phyloP scores from a whole-genome alignment of 805 yeast species.

The Wickerhamomyces chambardii region DNA sequence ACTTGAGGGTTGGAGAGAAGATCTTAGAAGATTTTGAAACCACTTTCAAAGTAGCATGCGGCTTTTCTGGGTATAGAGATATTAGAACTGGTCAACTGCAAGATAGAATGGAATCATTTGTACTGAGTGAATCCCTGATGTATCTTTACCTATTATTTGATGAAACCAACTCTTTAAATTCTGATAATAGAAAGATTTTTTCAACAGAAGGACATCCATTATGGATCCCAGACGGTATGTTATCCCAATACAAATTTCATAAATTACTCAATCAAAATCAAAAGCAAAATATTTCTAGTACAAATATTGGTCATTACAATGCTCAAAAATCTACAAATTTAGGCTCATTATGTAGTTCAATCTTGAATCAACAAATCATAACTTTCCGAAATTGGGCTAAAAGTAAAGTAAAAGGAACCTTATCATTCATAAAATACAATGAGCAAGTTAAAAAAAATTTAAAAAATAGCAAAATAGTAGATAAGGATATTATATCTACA shows the following conservation, averaged over 20 bases:
- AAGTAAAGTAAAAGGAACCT: too few species aligned
- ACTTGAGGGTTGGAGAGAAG: conserved; percentile 64
- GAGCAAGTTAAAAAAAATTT: too few species aligned
- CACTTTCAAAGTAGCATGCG: conserved; percentile 56
- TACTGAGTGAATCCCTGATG: conserved; percentile 78
- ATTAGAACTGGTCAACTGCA: conserved; percentile 52
- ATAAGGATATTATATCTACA: too few species aligned
- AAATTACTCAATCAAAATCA: too few species aligned
- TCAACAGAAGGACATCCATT: conserved; percentile 92
- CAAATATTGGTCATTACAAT: too few species aligned
- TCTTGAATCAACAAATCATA: too few species aligned
- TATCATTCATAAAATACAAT: too few species aligned
- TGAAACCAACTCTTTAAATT: conserved; percentile 44
- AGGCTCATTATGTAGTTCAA: too few species aligned
- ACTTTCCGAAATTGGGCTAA: too few species aligned
- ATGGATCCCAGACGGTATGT: conserved; percentile 45
- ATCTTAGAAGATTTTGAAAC: conserved; percentile 46
- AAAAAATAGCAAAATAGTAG: too few species aligned
- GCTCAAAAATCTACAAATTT: too few species aligned
- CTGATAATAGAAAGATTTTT: conserved; percentile 32
- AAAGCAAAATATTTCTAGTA: too few species aligned
- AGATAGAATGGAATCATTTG: conserved; percentile 89
- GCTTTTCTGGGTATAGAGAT: conserved; percentile 72
- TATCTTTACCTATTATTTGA: conserved; percentile 78
- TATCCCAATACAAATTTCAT: conserved; percentile 14